Evolutionary conservation across 1,284 basidiomycete genomes (phyloP).

Genomic region (Fomitiporia mediterranea): DNA sequence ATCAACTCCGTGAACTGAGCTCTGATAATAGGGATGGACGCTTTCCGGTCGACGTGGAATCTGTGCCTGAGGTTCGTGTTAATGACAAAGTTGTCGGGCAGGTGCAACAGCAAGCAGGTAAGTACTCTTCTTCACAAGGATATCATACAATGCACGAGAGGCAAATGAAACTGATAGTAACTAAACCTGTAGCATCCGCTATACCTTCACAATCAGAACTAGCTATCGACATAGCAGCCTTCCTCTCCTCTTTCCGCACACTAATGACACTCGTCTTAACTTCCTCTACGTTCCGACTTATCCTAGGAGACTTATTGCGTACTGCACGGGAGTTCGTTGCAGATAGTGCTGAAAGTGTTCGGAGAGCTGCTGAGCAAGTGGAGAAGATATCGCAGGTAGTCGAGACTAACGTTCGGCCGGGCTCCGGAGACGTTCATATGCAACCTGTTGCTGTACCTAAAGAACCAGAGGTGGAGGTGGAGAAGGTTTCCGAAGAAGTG

Average conservation of each 20-base stretch:
- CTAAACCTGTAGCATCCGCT: conserved; percentile 13
- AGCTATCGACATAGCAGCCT: conserved; percentile 31
- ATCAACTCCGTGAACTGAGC: conserved; percentile 29
- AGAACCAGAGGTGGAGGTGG: not conserved
- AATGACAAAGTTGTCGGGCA: not conserved
- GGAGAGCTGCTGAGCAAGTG: conserved; percentile 29
- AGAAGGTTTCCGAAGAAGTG: not conserved
- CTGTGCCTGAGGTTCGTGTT: conserved; percentile 3
- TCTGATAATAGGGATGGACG: no score
- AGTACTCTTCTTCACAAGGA: conserved; percentile 2
- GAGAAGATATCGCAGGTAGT: conserved; percentile 25
- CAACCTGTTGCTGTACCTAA: conserved; percentile 10
- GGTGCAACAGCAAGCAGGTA: not conserved
- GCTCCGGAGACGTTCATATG: conserved; percentile 12
- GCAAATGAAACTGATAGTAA: not conserved
- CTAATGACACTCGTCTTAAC: conserved; percentile 32
- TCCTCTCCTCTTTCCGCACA: conserved; percentile 1
- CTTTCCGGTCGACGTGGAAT: conserved; percentile 28
- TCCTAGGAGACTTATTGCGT: conserved; percentile 30
- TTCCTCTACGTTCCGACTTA: conserved; percentile 40
- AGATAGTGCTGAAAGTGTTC: conserved; percentile 32
- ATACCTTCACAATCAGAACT: conserved; percentile 33
- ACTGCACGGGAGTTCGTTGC: conserved; percentile 34
- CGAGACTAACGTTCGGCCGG: conserved; percentile 23
- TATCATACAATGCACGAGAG: not conserved